Base-by-base conservation (phyloP, 768 basidiomycete genomes). In the Kwoniella europaea region DNA sequence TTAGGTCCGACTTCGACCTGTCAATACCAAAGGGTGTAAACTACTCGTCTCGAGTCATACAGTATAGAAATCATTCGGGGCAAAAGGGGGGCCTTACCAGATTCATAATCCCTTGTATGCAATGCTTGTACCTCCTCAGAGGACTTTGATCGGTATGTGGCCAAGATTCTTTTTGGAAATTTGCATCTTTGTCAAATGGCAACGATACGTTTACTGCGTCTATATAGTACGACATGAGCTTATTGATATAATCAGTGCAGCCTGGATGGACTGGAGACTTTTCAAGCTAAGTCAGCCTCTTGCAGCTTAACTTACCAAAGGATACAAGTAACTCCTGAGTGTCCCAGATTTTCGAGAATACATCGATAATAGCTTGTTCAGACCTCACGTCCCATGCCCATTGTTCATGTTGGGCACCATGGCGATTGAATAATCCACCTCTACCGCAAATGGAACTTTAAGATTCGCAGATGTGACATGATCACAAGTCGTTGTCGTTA, bases 271-370 rank as follows among this genome's bases (percentile, higher is more conserved):
- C 2, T 27, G 27, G 27, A 27, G 27, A 27, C 27, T 27, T 27
- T 27, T 27, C 27, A 27, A 27, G 2, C 4, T 3, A 3, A 27
- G 27, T 27, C 27, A 27, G 27, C 27, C 27, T 27, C 27, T 27
- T 27, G 27, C 4, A 2, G 27, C 27, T 27, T 27, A 27, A 80
- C 76, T 61, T 55, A 76, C 76, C 78, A 56, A 78, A 72, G 10
- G 79, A 80, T 22, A 77, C 77, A n/a, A 79, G 67, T 4, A 78
- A 69, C 59, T 80, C 73, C 20, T 77, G 75, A 5, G 78, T 82
- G 20, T 72, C 77, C 82, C 82, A 83, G 55, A 83, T 74, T 64
- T 80, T 78, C 55, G 77, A 71, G 67, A 83, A 81, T 10, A 69
- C 65, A 41, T 82, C 74, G 67, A 83, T 73, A n/a, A 81, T 35